A percentile compares a stretch with the other conserved stretches of the same genome.
phyloP scores from a whole-genome alignment of 129 eudicot genomes.

The Rutidosis leptorrhynchoides region DNA sequence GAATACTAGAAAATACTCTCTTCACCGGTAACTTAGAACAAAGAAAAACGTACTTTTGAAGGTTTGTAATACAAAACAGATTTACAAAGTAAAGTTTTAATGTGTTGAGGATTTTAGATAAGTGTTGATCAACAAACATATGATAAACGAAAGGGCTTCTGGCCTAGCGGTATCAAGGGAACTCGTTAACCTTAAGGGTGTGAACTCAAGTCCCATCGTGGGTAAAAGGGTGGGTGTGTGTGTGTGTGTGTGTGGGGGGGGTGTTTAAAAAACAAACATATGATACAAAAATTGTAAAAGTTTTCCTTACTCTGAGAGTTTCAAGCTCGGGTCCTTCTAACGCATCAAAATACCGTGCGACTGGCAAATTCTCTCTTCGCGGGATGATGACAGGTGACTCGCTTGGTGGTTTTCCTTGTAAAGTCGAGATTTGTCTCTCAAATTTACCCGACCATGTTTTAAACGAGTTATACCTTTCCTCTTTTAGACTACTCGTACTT shows the following conservation, averaged over 20 bases:
- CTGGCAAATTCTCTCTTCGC: slow-evolving; percentile 44
- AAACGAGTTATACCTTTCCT: slow-evolving; percentile 52
- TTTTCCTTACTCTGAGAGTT: slow-evolving; percentile 47
- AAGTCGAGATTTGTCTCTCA: slow-evolving; percentile 55
- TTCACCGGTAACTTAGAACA: too few relatives aligned
- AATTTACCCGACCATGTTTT: slow-evolving; percentile 76
- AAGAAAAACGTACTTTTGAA: too few relatives aligned
- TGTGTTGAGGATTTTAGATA: neutral
- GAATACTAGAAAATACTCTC: too few relatives aligned
- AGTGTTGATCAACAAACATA: neutral
- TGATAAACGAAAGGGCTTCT: too few relatives aligned
- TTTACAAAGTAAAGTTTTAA: too few relatives aligned
- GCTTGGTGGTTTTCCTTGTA: slow-evolving; percentile 42
- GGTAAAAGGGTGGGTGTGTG: too few relatives aligned
- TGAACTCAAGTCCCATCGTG: too few relatives aligned
- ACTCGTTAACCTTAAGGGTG: too few relatives aligned
- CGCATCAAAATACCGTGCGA: slow-evolving; percentile 70
- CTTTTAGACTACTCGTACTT: neutral
- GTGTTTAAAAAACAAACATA: too few relatives aligned
- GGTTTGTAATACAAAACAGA: too few relatives aligned
- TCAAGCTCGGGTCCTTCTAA: slow-evolving; percentile 82
- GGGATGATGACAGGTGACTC: slow-evolving; percentile 24
- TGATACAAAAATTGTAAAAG: neutral
- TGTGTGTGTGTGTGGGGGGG: too few relatives aligned
- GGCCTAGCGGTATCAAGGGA: too few relatives aligned